Percentiles rank a stretch among this genome's conserved stretches.
These are phyloP conservation scores for Yamadazyma aaseri DNA, from an alignment of 1,139 yeast genomes.

Conservation along the genomic window DNA sequence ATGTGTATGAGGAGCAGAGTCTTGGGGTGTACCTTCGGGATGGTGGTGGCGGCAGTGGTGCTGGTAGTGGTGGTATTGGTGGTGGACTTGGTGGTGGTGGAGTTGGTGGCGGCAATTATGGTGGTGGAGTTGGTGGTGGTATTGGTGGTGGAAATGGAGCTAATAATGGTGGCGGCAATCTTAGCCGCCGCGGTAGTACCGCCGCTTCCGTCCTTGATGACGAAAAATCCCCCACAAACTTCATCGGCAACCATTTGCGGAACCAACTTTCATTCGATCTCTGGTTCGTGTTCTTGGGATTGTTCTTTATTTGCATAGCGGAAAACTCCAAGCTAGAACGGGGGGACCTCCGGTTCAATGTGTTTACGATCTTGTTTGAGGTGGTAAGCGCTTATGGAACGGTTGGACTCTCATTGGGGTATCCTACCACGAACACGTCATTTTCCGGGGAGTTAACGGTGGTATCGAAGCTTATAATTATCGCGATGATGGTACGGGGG, in stretches of 20 bases:
- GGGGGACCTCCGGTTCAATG: constrained; percentile 51
- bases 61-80: too few relatives aligned
- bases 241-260: constrained; percentile 84
- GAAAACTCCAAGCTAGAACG: constrained; percentile 65
- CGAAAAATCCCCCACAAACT: constrained; percentile 50
- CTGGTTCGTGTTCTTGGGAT: constrained; percentile 88
- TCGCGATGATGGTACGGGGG: constrained; percentile 91
- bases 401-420: constrained; percentile 88
- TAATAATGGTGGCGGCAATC: too few relatives aligned
- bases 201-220: constrained; percentile 22
- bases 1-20: constrained; percentile 96
- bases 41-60: too few relatives aligned
- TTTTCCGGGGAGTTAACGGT: constrained; percentile 70
- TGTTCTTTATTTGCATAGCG: constrained; percentile 81
- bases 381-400: constrained; percentile 95
- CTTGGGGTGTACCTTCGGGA: constrained; percentile 72
- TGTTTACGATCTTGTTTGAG: constrained; percentile 79
- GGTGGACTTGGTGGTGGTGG: too few relatives aligned
- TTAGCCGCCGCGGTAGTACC: too few relatives aligned
- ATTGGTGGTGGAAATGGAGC: too few relatives aligned
- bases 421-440: constrained; percentile 63
- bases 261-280: constrained; percentile 90
- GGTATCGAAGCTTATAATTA: constrained; percentile 77
- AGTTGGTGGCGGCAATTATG: too few relatives aligned
- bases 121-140: too few relatives aligned